A percentile compares a stretch with the other conserved stretches of the same genome.
These are phyloP conservation scores for Mycena latifolia DNA, from an alignment of 768 basidiomycete species.

Conservation along the genomic window DNA sequence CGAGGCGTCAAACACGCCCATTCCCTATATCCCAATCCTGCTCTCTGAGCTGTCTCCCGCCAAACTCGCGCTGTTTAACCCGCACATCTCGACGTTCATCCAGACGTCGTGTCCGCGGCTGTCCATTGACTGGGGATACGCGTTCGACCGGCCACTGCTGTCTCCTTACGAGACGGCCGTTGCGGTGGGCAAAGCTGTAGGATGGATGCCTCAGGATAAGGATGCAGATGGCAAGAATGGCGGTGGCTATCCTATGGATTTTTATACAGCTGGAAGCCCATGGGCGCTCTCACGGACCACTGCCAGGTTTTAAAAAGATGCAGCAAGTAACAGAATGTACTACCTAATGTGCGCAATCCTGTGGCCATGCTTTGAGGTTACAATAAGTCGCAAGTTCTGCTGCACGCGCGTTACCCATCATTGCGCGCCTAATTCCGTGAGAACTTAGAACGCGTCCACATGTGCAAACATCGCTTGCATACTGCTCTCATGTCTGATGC, in stretches of 20 bases:
- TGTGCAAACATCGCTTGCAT: slow-evolving; percentile 6
- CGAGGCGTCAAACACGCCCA: slow-evolving; percentile 59
- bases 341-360: no score
- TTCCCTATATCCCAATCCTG: slow-evolving; percentile 91
- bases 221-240: slow-evolving; percentile 38
- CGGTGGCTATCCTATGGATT: slow-evolving; percentile 93
- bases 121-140: slow-evolving; percentile 99
- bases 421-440: no score
- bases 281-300: slow-evolving; percentile 79
- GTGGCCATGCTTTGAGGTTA: no score
- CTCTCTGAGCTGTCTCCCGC: slow-evolving; percentile 97
- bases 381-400: no score
- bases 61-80: slow-evolving; percentile 87
- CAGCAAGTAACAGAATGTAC: no score
- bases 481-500: slow-evolving; percentile 11
- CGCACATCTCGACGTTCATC: slow-evolving; percentile 89
- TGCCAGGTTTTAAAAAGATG: slow-evolving; percentile 56
- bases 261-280: slow-evolving; percentile 85
- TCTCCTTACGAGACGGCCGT: slow-evolving; percentile 96
- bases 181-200: slow-evolving; percentile 74
- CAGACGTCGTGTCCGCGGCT: slow-evolving; percentile 97
- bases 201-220: slow-evolving; percentile 68
- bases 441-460: slow-evolving; percentile 25
- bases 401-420: no score
- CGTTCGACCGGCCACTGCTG: slow-evolving; percentile 88